Conservation (phyloP, 768 basidiomycete genomes). For the Mycena venus region DNA sequence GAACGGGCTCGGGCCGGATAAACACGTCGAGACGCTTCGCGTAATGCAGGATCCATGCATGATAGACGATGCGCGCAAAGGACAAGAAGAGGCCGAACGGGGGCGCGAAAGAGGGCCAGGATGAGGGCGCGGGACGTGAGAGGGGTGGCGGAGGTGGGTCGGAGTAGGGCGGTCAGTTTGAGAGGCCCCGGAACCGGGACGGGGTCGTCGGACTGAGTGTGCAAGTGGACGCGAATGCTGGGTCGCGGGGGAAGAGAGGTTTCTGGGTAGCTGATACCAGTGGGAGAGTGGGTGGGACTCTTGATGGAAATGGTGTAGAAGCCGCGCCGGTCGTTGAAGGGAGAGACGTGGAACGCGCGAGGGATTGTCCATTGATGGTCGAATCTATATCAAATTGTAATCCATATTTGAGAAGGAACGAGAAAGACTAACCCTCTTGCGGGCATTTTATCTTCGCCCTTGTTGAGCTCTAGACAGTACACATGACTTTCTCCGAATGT, state of each 20-base stretch:
- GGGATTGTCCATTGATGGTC: constrained; percentile 76
- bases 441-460: constrained; percentile 55
- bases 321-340: constrained; percentile 80
- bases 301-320: constrained; percentile 72
- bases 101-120: constrained; percentile 49
- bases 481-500: constrained; percentile 81
- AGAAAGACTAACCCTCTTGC: constrained; percentile 47
- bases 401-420: not conserved
- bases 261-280: constrained; percentile 31
- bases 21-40: constrained; percentile 67
- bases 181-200: constrained; percentile 45
- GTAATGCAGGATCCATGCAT: constrained; percentile 75
- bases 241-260: constrained; percentile 43
- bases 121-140: constrained; percentile 57
- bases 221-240: constrained; percentile 58
- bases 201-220: constrained; percentile 36
- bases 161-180: constrained; percentile 68
- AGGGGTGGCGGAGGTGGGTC: constrained; percentile 51
- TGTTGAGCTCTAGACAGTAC: constrained; percentile 63
- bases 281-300: constrained; percentile 57
- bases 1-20: constrained; percentile 69
- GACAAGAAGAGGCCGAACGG: constrained; percentile 70
- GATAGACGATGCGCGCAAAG: constrained; percentile 70
- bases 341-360: constrained; percentile 81
- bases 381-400: constrained; percentile 50